phyloP scores from a whole-genome alignment of 345 rosid genomes.

The Bruguiera parviflora region DNA sequence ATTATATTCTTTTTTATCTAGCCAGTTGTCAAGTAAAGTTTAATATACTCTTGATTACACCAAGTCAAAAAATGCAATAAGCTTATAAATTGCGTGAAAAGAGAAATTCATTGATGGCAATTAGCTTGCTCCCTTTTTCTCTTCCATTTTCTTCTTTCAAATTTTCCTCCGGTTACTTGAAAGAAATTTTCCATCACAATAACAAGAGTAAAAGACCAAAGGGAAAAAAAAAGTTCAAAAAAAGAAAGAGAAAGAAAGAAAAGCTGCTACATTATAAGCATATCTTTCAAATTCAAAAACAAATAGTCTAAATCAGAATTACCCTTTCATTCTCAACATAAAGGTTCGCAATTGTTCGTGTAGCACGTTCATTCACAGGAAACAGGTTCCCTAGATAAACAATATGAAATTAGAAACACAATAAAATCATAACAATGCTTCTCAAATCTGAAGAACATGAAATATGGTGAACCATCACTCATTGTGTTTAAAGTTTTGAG shows the following conservation, averaged over 20 bases:
- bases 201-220: too few species aligned
- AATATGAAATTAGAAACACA: constrained; percentile 4
- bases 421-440: constrained; percentile 1
- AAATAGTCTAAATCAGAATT: constrained; percentile 19
- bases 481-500: background rate
- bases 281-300: background rate
- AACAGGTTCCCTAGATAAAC: constrained; percentile 55
- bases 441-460: background rate
- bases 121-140: too few species aligned
- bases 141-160: too few species aligned
- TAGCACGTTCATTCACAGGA: constrained; percentile 86
- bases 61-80: too few species aligned
- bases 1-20: too few species aligned
- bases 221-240: too few species aligned
- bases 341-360: constrained; percentile 81
- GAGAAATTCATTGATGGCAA: too few species aligned
- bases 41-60: too few species aligned
- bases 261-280: background rate
- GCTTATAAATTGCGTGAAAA: too few species aligned
- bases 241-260: background rate
- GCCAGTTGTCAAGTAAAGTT: too few species aligned
- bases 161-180: too few species aligned
- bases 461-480: background rate
- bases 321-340: constrained; percentile 98
- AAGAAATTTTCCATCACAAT: background rate